A percentile compares a stretch with the other conserved stretches of the same genome.
phyloP scores from a whole-genome alignment of 108 stramenopile species.

The Cyclotella choctawhatcheeana region DNA sequence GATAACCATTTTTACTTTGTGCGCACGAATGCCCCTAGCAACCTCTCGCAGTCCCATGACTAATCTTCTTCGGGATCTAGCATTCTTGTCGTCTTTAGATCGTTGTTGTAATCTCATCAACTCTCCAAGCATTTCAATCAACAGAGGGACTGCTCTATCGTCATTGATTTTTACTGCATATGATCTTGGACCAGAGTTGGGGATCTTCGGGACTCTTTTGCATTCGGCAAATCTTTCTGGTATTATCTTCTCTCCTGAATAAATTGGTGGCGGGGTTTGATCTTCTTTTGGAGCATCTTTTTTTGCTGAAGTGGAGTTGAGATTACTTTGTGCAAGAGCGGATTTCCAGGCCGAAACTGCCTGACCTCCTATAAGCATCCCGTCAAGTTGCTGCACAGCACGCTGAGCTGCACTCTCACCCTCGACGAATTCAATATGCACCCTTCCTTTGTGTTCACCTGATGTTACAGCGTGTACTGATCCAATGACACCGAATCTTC shows the following conservation, averaged over 20 bases:
- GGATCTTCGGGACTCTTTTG: conserved; percentile 85
- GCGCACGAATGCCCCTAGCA: conserved; percentile 82
- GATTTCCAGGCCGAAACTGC: conserved; percentile 43
- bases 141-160: conserved; percentile 62
- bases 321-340: background rate
- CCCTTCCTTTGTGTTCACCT: conserved; percentile 28
- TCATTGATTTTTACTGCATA: conserved; percentile 67
- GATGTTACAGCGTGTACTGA: conserved; percentile 21
- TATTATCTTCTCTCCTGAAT: conserved; percentile 82
- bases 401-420: conserved; percentile 31
- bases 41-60: conserved; percentile 95
- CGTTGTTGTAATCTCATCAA: conserved; percentile 85
- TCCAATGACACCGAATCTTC: conserved; percentile 36
- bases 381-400: conserved; percentile 57
- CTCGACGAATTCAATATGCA: conserved; percentile 35
- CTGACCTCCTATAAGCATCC: conserved; percentile 72
- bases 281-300: conserved; percentile 1
- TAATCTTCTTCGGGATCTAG: conserved; percentile 76
- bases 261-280: conserved; percentile 43
- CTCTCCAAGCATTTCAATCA: conserved; percentile 84
- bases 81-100: conserved; percentile 77
- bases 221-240: conserved; percentile 78
- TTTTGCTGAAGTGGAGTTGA: background rate
- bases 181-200: conserved; percentile 63
- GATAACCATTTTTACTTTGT: conserved; percentile 88